These are phyloP conservation scores for Exidia glandulosa DNA, from an alignment of 768 basidiomycete species.

Conservation along the genomic window DNA sequence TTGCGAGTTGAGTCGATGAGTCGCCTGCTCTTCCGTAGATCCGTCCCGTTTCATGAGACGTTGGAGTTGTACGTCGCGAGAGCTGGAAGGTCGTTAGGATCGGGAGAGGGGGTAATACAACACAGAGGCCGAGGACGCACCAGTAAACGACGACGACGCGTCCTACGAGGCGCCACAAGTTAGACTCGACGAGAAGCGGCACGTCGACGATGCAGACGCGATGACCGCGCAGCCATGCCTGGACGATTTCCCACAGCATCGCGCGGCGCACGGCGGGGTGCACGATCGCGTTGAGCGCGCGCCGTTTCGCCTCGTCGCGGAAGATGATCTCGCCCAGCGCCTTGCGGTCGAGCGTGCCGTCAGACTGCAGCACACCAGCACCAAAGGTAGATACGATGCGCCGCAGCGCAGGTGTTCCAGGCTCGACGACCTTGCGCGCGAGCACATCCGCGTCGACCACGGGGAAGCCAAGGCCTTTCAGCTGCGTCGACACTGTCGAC, in stretches of 20 bases:
- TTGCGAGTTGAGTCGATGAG: constrained; percentile 67
- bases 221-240: constrained; percentile 67
- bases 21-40: constrained; percentile 55
- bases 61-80: constrained; percentile 70
- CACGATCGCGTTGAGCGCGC: constrained; percentile 68
- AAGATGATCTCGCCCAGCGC: constrained; percentile 81
- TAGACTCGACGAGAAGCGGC: constrained; percentile 83
- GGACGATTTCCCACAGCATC: constrained; percentile 60
- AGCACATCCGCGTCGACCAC: constrained; percentile 89
- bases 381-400: constrained; percentile 68
- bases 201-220: constrained; percentile 80
- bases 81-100: constrained; percentile 32
- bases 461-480: constrained; percentile 58
- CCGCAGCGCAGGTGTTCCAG: constrained; percentile 63
- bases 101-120: neutral
- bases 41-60: constrained; percentile 70
- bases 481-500: constrained; percentile 74
- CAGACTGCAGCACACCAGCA: constrained; percentile 43
- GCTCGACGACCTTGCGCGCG: constrained; percentile 75
- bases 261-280: constrained; percentile 82
- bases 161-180: constrained; percentile 74
- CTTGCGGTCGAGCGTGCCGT: constrained; percentile 72
- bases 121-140: constrained; percentile 32
- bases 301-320: constrained; percentile 58
- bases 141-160: constrained; percentile 85